Conservation (phyloP, 179 eudicot genomes). For the Spergularia azorica region DNA sequence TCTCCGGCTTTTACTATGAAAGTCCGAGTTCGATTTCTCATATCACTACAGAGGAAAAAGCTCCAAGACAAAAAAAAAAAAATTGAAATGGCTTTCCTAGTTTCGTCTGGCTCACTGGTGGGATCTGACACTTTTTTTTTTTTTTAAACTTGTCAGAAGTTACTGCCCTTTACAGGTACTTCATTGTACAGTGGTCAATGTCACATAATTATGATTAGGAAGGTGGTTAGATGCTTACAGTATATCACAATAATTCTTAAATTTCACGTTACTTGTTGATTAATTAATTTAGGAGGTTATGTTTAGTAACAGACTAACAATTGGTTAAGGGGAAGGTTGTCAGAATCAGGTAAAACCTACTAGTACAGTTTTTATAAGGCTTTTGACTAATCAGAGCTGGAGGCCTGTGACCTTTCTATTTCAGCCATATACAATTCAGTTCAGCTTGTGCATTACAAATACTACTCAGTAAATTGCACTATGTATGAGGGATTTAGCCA, state of each 20-base stretch:
- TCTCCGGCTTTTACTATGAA: no score
- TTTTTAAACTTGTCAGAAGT: background rate
- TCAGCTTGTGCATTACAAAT: no score
- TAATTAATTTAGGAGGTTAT: slow-evolving; percentile 5
- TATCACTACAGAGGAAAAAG: background rate
- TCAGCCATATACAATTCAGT: background rate
- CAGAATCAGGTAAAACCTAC: background rate
- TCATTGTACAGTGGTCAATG: slow-evolving; percentile 22
- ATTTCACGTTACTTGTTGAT: background rate
- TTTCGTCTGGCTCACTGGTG: background rate
- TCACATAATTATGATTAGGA: slow-evolving; percentile 21
- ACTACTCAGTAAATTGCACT: no score
- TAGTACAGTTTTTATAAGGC: background rate
- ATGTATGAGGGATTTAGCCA: no score
- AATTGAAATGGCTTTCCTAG: background rate
- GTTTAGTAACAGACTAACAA: background rate
- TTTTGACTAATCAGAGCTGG: background rate
- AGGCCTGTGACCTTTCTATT: no score
- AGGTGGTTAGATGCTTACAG: slow-evolving; percentile 23
- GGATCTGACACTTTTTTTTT: background rate
- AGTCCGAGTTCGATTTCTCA: no score
- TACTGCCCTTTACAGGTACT: slow-evolving; percentile 37
- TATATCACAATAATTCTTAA: slow-evolving; percentile 17
- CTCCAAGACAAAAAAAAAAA: no score
- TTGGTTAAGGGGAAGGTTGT: slow-evolving; percentile 3